Base-by-base conservation (phyloP, 2,329 filamentous ascomycete genomes). In the Zalaria sp. region DNA sequence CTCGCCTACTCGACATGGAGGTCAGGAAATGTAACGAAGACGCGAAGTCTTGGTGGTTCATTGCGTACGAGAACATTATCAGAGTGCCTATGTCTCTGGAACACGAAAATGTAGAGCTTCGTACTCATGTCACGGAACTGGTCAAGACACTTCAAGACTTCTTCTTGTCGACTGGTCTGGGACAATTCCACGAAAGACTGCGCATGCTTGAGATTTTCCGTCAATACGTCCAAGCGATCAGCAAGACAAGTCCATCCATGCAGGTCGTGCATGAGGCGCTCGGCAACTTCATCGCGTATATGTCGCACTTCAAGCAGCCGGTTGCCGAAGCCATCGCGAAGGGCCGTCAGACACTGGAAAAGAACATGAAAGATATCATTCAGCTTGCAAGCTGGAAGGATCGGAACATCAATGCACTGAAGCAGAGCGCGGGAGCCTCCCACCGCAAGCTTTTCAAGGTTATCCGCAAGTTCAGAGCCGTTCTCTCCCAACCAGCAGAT, bases 341-440 rank as follows among this genome's bases (percentile, higher is more conserved):
- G 36, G 83, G 80, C n/a, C 77, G 86, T 42, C 66, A 70, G 5
- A 69, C 73, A 0, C 71, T 96, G n/a, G 89, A 96, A 58, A 94
- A 87, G 61, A 79, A 86, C 43, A 85, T 96, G 72, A 89, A 83
- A 57, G 84, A 96, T 51, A 79, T 95, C n/a, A 73, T 98, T 10
- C 77, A 93, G 40, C 68, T 98, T 52, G 87, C 88, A 5, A 95
- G 87, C 60, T 98, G 93, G 93, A 95, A 93, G 59, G 91, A 98
- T 52, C 94, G 85, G 25, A 98, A 96, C 54, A 93, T 98, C 47
- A 81, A 81, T 38, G 84, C 86, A 1, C 67, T 98, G 10, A 77
- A 81, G 49, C 87, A 95, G 55, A 96, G 89, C 59, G 87, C 91
- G 1, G 81, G 82, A 52, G 81, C 81, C 46, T 95, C 88, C 18